Conservation (phyloP, 495 filamentous ascomycete genomes). For the Recurvomyces mirabilis region DNA sequence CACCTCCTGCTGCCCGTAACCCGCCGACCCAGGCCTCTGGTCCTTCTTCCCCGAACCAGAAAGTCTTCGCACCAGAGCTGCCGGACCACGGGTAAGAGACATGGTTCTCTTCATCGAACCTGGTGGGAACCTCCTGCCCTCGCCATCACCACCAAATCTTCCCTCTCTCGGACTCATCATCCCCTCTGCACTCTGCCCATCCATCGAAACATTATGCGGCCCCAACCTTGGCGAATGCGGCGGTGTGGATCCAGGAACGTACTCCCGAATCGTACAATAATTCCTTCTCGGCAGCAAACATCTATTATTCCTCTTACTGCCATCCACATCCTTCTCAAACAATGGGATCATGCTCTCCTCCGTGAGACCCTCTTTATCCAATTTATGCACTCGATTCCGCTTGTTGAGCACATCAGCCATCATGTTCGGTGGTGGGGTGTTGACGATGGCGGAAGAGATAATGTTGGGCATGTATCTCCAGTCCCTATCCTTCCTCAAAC, state of each 20-base stretch:
- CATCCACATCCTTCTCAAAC: conserved; percentile 79
- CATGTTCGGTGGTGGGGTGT: conserved; percentile 77
- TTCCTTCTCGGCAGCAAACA: conserved; percentile 81
- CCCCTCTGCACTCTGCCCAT: not conserved
- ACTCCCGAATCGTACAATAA: conserved; percentile 80
- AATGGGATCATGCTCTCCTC: conserved; percentile 94
- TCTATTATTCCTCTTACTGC: conserved; percentile 81
- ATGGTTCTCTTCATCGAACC: conserved; percentile 16
- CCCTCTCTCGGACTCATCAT: not conserved
- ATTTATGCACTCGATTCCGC: conserved; percentile 85
- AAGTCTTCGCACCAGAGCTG: conserved; percentile 23
- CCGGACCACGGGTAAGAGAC: conserved; percentile 15
- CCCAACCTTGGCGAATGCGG: conserved; percentile 28
- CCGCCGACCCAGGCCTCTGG: not conserved
- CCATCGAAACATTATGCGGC: too few species aligned
- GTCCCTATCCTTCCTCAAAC: conserved; percentile 63
- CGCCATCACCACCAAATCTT: not conserved
- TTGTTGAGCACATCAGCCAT: conserved; percentile 88
- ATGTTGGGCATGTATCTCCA: conserved; percentile 89
- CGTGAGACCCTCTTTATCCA: conserved; percentile 67
- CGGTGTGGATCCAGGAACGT: conserved; percentile 67
- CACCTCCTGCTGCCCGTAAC: not conserved
- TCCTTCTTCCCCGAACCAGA: conserved; percentile 12
- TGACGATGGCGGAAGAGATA: conserved; percentile 84
- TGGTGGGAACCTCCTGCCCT: conserved; percentile 7